Conservation (phyloP, 345 rosid genomes). For the Carallia brachiata region DNA sequence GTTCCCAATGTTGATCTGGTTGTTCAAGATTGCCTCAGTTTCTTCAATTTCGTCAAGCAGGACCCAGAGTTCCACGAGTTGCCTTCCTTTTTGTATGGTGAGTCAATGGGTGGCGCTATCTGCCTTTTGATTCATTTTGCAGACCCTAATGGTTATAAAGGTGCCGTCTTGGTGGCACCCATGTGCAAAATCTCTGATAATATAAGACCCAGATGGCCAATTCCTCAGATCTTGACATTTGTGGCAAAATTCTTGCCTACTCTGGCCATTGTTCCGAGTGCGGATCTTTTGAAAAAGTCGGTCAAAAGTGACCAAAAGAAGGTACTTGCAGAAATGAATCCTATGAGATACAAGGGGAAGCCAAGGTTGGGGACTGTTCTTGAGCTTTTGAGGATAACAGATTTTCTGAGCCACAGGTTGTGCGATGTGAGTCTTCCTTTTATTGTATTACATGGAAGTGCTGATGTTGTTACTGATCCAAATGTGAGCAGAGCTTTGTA, state of each 20-base stretch:
- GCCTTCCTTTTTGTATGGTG: constrained; percentile 68
- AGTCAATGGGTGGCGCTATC: constrained; percentile 87
- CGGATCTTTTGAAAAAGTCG: constrained; percentile 54
- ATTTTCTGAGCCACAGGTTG: constrained; percentile 42
- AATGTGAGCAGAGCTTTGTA: constrained; percentile 60
- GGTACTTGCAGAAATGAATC: constrained; percentile 54
- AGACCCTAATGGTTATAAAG: constrained; percentile 50
- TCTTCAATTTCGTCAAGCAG: constrained; percentile 47
- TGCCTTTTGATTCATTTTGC: constrained; percentile 58
- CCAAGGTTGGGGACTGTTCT: constrained; percentile 79
- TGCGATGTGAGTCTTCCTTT: constrained; percentile 58
- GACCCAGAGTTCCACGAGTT: constrained; percentile 35
- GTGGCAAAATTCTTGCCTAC: constrained; percentile 72
- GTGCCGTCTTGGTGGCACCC: constrained; percentile 75
- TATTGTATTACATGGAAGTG: constrained; percentile 68
- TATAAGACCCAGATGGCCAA: constrained; percentile 74
- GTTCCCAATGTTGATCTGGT: constrained; percentile 70
- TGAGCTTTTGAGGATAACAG: constrained; percentile 72
- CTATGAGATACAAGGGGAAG: constrained; percentile 63
- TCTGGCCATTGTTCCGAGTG: constrained; percentile 68
- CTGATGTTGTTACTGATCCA: constrained; percentile 77
- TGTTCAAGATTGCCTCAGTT: constrained; percentile 54
- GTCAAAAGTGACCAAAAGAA: constrained; percentile 65
- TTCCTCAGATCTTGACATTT: constrained; percentile 48
- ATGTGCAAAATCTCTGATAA: constrained; percentile 85